A percentile compares a stretch with the other conserved stretches of the same genome.
Conservation (phyloP, 164 flowering plant genomes). For the Macadamia tetraphylla region DNA sequence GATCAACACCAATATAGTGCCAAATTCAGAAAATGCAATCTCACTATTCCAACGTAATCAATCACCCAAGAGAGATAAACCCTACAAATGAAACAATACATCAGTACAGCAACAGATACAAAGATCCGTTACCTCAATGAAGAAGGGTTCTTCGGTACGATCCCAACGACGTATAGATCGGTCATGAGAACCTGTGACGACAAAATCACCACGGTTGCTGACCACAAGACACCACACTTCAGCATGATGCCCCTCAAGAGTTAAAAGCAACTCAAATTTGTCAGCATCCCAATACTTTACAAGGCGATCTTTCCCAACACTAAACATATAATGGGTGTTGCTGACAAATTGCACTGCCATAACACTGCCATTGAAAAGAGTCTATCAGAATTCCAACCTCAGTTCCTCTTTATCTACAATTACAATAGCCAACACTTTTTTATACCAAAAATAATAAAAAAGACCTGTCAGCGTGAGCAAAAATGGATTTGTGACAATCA, state of each 20-base stretch:
- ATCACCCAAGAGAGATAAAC: not conserved
- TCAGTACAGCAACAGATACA: not conserved
- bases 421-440: not conserved
- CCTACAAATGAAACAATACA: not conserved
- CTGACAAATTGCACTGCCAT: constrained; percentile 84
- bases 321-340: constrained; percentile 89
- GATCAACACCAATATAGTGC: not conserved
- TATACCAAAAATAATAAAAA: constrained; percentile 3
- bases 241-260: constrained; percentile 94
- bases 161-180: constrained; percentile 96
- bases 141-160: constrained; percentile 94
- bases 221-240: constrained; percentile 80
- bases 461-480: constrained; percentile 93
- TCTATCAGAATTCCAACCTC: constrained; percentile 10
- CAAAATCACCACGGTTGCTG: constrained; percentile 88
- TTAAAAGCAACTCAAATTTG: constrained; percentile 91
- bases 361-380: constrained; percentile 54
- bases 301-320: constrained; percentile 87
- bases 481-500: constrained; percentile 91
- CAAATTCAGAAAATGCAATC: not conserved
- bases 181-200: constrained; percentile 92
- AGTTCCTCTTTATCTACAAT: not conserved
- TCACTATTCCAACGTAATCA: not conserved
- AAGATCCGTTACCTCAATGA: constrained; percentile 63
- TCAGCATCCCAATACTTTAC: constrained; percentile 99